Base-by-base conservation (phyloP, 176 grass and related monocot species). In the Juncus effusus region DNA sequence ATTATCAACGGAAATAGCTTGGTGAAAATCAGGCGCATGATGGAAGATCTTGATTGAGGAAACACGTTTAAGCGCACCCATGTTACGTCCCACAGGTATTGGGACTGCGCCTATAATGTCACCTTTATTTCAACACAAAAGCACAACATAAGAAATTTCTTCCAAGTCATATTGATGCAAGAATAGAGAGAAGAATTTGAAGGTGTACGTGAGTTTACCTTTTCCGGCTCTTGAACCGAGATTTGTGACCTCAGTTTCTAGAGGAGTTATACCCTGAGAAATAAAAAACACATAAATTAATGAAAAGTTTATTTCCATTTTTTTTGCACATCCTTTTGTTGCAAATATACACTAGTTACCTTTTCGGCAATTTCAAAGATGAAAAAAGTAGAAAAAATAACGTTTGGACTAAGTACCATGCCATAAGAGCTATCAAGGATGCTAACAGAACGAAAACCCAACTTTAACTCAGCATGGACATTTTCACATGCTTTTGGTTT, bases 351-450 rank as follows among this genome's bases (percentile, higher is more conserved):
- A n/a, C n/a, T n/a, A n/a, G 37, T 15, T 74, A 74, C 90, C 85
- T 89, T 86, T 62, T 85, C 90, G 16, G 90, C 84, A 65, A 94
- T 72, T 85, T 94, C 90, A 85, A 94, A 94, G 70, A 94, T 85
- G 76, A 94, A 94, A 85, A 85, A 81, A 56, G 16, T 42, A 61
- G 5, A 74, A 13, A 8, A 35, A 57, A 74, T 39, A 28, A 58
- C 8, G 57, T n/a, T n/a, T n/a, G n/a, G n/a, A n/a, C n/a, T n/a
- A n/a, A n/a, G 61, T 70, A 94, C 90, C 61, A 75, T 83, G 79
- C 90, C 82, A 64, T 79, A 85, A 8, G 73, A 94, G 79, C 77
- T 89, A 60, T 94, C 85, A 35, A 85, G 82, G 64, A 94, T 82
- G 63, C 79, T 77, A 16, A 94, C 36, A 44, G 90, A 94, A n/a